Base-by-base conservation (phyloP, 306 rosid genomes). In the Parietaria judaica region DNA sequence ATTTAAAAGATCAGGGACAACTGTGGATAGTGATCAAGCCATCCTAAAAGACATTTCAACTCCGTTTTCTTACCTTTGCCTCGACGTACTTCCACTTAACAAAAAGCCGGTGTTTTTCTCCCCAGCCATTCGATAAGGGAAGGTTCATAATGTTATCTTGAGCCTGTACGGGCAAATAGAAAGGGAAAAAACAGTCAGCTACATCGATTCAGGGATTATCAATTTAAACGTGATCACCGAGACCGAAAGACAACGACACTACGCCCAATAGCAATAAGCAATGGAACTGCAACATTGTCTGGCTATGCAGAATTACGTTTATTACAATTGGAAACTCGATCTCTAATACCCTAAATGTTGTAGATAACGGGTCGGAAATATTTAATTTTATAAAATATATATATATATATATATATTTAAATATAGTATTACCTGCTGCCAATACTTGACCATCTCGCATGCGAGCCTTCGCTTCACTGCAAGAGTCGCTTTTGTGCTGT, bases 401-500 rank as follows among this genome's bases (percentile, higher is more conserved):
- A 39, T 3, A 3, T 7, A 39, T 39, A 39, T 39, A 43, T 44
- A 3, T 44, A 4, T 41, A 9, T 6, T 16, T 14, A 58, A 51
- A 15, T 60, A 64, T 34, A 45, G 55, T 56, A 63, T 17, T 69
- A 92, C 98, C 95, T 88, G 98, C 80, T 92, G 96, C 98, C 98
- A 92, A 65, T 87, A 92, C 72, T 92, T 92, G 66, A 86, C 86
- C 96, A 92, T 88, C 85, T 92, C 98, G 69, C 98, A 92, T 36
- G 98, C 90, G 77, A 92, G 96, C 79, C 96, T 84, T 69, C 98
- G 90, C 86, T 92, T 92, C 55, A 92, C 98, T 17, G 98, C 98
- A 56, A 92, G 96, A 70, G 98, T 92, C 51, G 98, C 98, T 84
- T 92, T 88, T 55, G 96, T 70, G 72, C 98, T 92, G 79, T 92